Percentiles rank a stretch among this genome's conserved stretches.
These are phyloP conservation scores for Fraxinus floribunda DNA, from an alignment of 305 asterid species.

Conservation along the genomic window DNA sequence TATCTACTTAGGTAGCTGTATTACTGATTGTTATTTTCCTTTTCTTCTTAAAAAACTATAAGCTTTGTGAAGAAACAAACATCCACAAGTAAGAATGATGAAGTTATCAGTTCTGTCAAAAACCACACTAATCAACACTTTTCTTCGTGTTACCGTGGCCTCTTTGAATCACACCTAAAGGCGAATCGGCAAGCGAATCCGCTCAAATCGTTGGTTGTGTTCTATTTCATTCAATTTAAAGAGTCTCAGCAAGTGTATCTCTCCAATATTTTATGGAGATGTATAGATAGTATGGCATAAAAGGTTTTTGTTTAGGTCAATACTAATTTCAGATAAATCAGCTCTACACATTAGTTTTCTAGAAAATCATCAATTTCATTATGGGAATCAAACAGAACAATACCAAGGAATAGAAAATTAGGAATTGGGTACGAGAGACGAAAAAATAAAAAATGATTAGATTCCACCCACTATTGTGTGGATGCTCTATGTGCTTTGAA, in stretches of 20 bases:
- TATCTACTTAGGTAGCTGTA: background rate
- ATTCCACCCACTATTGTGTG: background rate
- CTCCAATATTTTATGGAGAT: background rate
- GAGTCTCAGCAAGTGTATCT: background rate
- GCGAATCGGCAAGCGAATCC: background rate
- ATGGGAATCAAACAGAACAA: background rate
- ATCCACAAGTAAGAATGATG: background rate
- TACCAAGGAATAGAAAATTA: background rate
- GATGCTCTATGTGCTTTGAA: background rate
- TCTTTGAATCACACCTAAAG: background rate
- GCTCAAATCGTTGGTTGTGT: background rate
- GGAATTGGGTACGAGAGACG: background rate
- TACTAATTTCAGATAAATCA: background rate
- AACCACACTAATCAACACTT: background rate
- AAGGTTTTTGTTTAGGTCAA: background rate
- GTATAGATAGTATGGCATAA: background rate
- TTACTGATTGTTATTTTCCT: background rate
- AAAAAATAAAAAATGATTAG: no score
- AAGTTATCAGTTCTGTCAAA: background rate
- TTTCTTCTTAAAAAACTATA: background rate
- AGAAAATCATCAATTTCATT: background rate
- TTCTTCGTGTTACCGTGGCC: background rate
- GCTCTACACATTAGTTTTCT: background rate
- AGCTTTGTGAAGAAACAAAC: background rate
- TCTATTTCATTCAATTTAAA: no score